Base-by-base conservation (phyloP, 148 eudicot species). In the Dianthus caryophyllus region DNA sequence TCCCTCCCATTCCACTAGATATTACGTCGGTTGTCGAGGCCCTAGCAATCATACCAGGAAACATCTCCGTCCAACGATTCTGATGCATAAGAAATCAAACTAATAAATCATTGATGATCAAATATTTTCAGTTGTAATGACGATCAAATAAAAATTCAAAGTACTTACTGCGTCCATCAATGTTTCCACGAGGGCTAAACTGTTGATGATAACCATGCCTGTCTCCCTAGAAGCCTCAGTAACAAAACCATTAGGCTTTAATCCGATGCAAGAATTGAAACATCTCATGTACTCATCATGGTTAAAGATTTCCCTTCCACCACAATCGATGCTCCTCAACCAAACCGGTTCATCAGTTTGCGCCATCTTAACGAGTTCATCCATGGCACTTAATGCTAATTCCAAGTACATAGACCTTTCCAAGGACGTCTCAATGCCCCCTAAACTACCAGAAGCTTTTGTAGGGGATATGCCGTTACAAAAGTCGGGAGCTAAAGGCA, bases 341-440 rank as follows among this genome's bases (percentile, higher is more conserved):
- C 98, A 93, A 29, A 93, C 75, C 0, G 98, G 96, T 68, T 87
- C 98, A 64, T 88, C 84, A 6, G 73, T 71, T 41, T 89, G 96
- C 7, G 98, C 95, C 84, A 93, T 65, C 77, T 86, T 93, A 7
- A 89, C 83, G 70, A 93, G 58, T 25, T 93, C 98, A 70, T 90
- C 92, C 98, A 93, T 93, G 0, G 98, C 95, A 67, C 86, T 79
- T 77, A 90, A 79, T n/a, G 98, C 98, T 1, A 93, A 85, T 81
- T 93, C 98, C 75, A 93, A 78, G 65, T 83, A 91, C 87, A 86
- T 78, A 10, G 97, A 88, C 75, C 96, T 81, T 80, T 88, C 91
- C 36, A 87, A 53, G 9, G 88, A 86, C 6, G 85, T 71, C 61
- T 80, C 90, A 0, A 74, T 69, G 1, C 86, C 88, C 2, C 69